Evolutionary conservation across 2,329 filamentous ascomycete genomes (phyloP).

Genomic region (Xylaria sp.): DNA sequence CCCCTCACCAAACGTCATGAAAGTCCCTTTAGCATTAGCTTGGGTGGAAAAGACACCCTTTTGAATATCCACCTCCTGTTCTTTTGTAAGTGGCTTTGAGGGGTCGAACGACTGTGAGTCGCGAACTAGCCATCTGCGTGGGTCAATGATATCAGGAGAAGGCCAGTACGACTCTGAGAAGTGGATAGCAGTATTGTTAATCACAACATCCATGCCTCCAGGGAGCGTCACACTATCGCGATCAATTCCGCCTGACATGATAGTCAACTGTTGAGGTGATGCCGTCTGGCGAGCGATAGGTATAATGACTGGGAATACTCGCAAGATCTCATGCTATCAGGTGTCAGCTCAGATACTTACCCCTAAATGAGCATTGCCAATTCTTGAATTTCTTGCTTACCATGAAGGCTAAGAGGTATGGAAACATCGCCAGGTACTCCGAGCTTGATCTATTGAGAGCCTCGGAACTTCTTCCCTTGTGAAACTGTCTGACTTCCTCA

Average conservation of each 20-base stretch:
- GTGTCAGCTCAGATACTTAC: not conserved
- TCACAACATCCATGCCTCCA: slow-evolving; percentile 16
- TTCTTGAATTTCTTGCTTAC: not conserved
- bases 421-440: slow-evolving; percentile 17
- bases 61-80: slow-evolving; percentile 18
- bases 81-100: not conserved
- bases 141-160: slow-evolving; percentile 21
- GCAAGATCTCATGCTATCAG: slow-evolving; percentile 15
- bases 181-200: slow-evolving; percentile 26
- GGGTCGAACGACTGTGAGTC: slow-evolving; percentile 13
- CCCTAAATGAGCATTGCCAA: not conserved
- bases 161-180: slow-evolving; percentile 24
- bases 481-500: not conserved
- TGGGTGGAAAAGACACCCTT: slow-evolving; percentile 5
- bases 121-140: slow-evolving; percentile 18
- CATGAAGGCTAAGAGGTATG: slow-evolving; percentile 20
- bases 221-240: slow-evolving; percentile 3
- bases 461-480: not conserved
- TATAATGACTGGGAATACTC: slow-evolving; percentile 21
- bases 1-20: slow-evolving; percentile 26
- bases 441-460: slow-evolving; percentile 4
- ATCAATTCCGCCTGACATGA: not conserved
- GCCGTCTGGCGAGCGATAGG: slow-evolving; percentile 20
- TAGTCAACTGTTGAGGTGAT: slow-evolving; percentile 9
- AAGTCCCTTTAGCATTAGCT: slow-evolving; percentile 12